These are phyloP conservation scores for Kalmanozyma brasiliensis DNA, from an alignment of 1,284 basidiomycete genomes.

Conservation along the genomic window DNA sequence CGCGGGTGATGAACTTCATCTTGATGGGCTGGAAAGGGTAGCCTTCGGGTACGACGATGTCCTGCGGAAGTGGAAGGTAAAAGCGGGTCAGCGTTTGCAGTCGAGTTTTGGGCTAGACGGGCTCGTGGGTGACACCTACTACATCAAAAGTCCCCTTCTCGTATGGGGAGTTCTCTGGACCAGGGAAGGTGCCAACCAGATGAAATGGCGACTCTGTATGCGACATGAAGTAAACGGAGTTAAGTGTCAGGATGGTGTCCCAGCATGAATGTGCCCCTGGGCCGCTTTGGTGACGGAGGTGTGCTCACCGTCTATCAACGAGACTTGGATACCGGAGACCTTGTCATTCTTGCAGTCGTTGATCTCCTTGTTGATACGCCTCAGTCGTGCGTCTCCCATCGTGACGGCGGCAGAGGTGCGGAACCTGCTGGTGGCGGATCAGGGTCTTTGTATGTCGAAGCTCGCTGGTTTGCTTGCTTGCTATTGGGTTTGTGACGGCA, in stretches of 20 bases:
- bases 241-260: background rate
- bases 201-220: constrained; percentile 45
- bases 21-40: constrained; percentile 98
- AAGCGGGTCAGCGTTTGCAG: background rate
- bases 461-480: background rate
- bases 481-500: no score
- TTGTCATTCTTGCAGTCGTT: constrained; percentile 93
- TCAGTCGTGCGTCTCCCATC: constrained; percentile 80
- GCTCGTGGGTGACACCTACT: constrained; percentile 73
- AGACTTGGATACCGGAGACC: constrained; percentile 82
- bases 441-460: no score
- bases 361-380: constrained; percentile 84
- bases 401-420: constrained; percentile 4
- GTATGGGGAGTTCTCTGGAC: constrained; percentile 81
- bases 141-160: constrained; percentile 93
- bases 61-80: constrained; percentile 71
- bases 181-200: constrained; percentile 51
- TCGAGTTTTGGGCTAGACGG: no score
- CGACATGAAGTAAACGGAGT: background rate
- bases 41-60: constrained; percentile 88
- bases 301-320: constrained; percentile 77
- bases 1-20: constrained; percentile 78
- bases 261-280: background rate
- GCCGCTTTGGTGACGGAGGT: no score
- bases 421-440: background rate